Evolutionary conservation across 2,329 filamentous ascomycete genomes (phyloP).

Genomic region (Cylindrodendrum hubeiense): DNA sequence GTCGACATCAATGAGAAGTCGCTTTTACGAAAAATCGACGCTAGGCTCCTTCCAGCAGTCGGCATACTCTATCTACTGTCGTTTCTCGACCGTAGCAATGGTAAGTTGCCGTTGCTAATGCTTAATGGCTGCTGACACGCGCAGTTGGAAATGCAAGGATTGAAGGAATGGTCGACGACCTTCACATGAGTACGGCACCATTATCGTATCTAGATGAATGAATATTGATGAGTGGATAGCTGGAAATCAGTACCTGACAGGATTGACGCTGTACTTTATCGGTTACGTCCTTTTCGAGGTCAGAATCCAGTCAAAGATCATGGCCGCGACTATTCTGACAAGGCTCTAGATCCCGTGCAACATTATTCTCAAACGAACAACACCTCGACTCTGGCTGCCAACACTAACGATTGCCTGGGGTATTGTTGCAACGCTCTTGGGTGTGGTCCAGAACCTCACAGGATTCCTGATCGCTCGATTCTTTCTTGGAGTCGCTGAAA

Average conservation of each 20-base stretch:
- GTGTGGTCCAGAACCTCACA: constrained; percentile 61
- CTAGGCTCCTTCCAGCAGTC: constrained; percentile 64
- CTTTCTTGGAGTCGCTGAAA: constrained; percentile 68
- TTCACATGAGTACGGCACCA: constrained; percentile 63
- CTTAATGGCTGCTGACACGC: constrained; percentile 30
- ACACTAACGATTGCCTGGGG: constrained; percentile 69
- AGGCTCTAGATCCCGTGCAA: constrained; percentile 67
- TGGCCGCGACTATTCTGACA: constrained; percentile 15
- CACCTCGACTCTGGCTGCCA: constrained; percentile 68
- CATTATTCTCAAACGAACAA: constrained; percentile 71
- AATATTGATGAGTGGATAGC: constrained; percentile 46
- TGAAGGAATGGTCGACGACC: constrained; percentile 64
- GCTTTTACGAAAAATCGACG: constrained; percentile 69
- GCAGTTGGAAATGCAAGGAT: constrained; percentile 70
- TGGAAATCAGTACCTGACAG: constrained; percentile 73
- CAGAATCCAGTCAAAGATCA: not conserved
- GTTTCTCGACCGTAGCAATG: constrained; percentile 70
- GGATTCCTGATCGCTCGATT: constrained; percentile 67
- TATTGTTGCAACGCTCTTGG: constrained; percentile 63
- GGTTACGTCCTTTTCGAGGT: constrained; percentile 70
- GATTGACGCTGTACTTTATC: constrained; percentile 75
- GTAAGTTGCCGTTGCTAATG: constrained; percentile 50
- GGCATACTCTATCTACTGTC: constrained; percentile 68
- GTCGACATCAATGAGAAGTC: constrained; percentile 64
- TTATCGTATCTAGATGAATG: accelerated